A percentile compares a stretch with the other conserved stretches of the same genome.
Conservation (phyloP, 2,329 filamentous ascomycete species). For the Alternaria atra region DNA sequence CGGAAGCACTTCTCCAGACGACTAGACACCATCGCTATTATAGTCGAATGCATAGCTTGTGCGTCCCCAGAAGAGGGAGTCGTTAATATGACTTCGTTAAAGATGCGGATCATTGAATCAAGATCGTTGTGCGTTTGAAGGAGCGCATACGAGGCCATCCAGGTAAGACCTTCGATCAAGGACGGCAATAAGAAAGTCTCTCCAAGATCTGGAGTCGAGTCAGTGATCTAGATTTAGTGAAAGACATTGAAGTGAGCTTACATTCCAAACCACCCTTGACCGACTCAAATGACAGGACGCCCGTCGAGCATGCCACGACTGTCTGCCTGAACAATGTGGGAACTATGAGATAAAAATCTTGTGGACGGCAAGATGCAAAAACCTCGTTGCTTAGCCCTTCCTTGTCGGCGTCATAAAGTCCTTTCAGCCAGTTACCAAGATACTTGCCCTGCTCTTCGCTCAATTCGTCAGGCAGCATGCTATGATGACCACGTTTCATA, state of each 20-base stretch:
- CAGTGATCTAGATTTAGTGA: neutral
- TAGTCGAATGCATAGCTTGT: constrained; percentile 72
- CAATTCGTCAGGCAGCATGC: constrained; percentile 67
- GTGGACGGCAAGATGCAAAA: constrained; percentile 82
- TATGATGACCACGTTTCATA: constrained; percentile 67
- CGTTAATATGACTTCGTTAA: constrained; percentile 76
- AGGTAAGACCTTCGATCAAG: constrained; percentile 75
- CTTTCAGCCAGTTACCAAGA: constrained; percentile 77
- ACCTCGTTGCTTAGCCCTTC: constrained; percentile 82
- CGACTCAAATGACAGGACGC: constrained; percentile 71
- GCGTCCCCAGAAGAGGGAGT: constrained; percentile 77
- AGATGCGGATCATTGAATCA: constrained; percentile 73
- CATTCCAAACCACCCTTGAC: constrained; percentile 80
- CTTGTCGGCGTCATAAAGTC: constrained; percentile 71
- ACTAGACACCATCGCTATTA: constrained; percentile 75
- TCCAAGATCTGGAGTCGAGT: constrained; percentile 67
- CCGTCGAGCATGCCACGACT: constrained; percentile 72
- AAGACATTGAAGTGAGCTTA: constrained; percentile 50
- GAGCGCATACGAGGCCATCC: constrained; percentile 75
- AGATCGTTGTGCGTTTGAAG: constrained; percentile 70
- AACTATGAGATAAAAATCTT: constrained; percentile 82
- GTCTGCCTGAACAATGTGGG: constrained; percentile 81
- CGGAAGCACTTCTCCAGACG: constrained; percentile 73
- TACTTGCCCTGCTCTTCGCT: constrained; percentile 72
- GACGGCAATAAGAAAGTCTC: constrained; percentile 84